Conservation (phyloP, 169 alveolate genomes). For the Babesia ovis region DNA sequence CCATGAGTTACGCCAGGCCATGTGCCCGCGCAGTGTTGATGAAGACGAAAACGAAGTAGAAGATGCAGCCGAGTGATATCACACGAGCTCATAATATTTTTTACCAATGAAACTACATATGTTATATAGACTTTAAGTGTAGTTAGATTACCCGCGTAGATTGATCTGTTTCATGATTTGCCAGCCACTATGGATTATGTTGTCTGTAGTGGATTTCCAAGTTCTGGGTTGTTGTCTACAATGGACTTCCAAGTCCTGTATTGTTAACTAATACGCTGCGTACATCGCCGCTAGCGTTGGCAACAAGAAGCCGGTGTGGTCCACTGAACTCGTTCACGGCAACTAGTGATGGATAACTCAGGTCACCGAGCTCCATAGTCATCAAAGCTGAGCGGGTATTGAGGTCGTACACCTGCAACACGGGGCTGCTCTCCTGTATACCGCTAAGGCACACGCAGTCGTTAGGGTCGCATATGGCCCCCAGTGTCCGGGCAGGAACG, state of each 20-base stretch:
- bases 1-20: slow-evolving; percentile 20
- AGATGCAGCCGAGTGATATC: not conserved
- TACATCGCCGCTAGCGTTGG: slow-evolving; percentile 22
- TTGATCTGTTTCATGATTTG: too few relatives aligned
- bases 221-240: too few relatives aligned
- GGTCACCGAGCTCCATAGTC: slow-evolving; percentile 9
- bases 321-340: slow-evolving; percentile 45
- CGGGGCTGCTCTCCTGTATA: slow-evolving; percentile 5
- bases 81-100: not conserved
- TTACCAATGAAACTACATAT: too few relatives aligned
- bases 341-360: slow-evolving; percentile 41
- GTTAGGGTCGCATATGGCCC: slow-evolving; percentile 53
- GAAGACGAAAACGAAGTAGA: not conserved
- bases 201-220: too few relatives aligned
- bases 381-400: slow-evolving; percentile 14
- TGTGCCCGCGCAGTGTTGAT: slow-evolving; percentile 5
- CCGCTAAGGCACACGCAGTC: slow-evolving; percentile 41
- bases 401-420: slow-evolving; percentile 39
- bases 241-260: too few relatives aligned
- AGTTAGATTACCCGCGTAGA: too few relatives aligned
- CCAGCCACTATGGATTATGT: too few relatives aligned
- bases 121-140: too few relatives aligned
- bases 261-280: not conserved
- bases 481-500: slow-evolving; percentile 1
- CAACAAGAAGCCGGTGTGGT: slow-evolving; percentile 20